A percentile compares a stretch with the other conserved stretches of the same genome.
Evolutionary conservation across 768 basidiomycete genomes (phyloP).

Genomic region (Pulveroboletus sp.): DNA sequence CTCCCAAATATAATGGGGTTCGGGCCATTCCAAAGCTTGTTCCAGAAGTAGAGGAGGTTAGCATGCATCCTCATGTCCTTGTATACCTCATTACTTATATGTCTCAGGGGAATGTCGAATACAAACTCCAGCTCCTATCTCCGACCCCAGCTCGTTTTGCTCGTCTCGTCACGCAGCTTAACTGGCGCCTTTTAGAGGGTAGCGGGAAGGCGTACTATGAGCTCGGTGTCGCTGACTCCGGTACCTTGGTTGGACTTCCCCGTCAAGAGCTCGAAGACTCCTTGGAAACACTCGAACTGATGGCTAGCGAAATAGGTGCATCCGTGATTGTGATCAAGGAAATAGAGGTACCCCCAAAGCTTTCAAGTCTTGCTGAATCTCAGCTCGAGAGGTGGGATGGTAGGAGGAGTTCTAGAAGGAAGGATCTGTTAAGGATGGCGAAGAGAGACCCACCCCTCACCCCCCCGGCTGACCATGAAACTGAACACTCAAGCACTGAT

Average conservation of each 20-base stretch:
- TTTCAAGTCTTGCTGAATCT: constrained; percentile 35
- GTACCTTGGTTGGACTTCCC: constrained; percentile 76
- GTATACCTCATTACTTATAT: neutral
- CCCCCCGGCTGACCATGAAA: constrained; percentile 37
- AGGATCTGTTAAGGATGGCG: constrained; percentile 22
- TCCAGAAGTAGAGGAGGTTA: constrained; percentile 67
- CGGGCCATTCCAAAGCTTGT: constrained; percentile 57
- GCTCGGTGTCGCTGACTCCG: constrained; percentile 80
- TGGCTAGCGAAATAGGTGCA: constrained; percentile 92
- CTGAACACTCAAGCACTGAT: constrained; percentile 35
- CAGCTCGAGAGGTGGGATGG: constrained; percentile 33
- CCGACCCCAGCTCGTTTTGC: constrained; percentile 74
- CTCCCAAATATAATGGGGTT: constrained; percentile 26
- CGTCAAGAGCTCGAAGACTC: constrained; percentile 72
- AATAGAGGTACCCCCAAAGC: constrained; percentile 64
- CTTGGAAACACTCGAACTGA: constrained; percentile 82
- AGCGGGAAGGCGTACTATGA: constrained; percentile 84
- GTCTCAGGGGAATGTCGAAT: constrained; percentile 80
- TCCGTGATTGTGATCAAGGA: constrained; percentile 89
- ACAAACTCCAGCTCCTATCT: constrained; percentile 85
- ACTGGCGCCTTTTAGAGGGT: constrained; percentile 88
- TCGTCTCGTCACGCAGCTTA: constrained; percentile 89
- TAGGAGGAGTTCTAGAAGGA: constrained; percentile 35
- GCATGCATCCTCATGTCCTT: constrained; percentile 1
- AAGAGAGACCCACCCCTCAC: constrained; percentile 30